Base-by-base conservation (phyloP, 768 basidiomycete species). In the Suillus bovinus region DNA sequence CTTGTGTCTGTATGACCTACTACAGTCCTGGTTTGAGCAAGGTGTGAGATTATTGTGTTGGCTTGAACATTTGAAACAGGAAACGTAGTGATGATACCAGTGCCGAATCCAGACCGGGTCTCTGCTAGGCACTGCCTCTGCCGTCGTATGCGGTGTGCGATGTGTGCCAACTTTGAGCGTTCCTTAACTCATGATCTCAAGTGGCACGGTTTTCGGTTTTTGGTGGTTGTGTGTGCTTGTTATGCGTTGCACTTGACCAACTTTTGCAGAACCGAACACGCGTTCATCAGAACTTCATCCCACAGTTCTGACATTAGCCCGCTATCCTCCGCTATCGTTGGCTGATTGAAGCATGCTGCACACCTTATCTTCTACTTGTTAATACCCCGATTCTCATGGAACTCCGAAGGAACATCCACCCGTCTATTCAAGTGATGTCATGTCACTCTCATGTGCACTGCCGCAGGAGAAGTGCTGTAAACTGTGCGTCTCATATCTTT, bases 141-240 rank as follows among this genome's bases (percentile, higher is more conserved):
- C n/a, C n/a, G n/a, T n/a, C n/a, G n/a, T n/a, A n/a, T n/a, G n/a
- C n/a, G n/a, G n/a, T n/a, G n/a, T n/a, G n/a, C n/a, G n/a, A n/a
- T n/a, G n/a, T n/a, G n/a, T n/a, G n/a, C n/a, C n/a, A n/a, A n/a
- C n/a, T n/a, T n/a, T n/a, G n/a, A n/a, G n/a, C n/a, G n/a, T n/a
- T n/a, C n/a, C n/a, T n/a, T n/a, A 57, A 61, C 41, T 57, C 60
- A 61, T 49, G 47, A 49, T 47, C 16, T 47, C 47, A 47, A n/a
- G n/a, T 47, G 47, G 34, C 55, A 42, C n/a, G 34, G 24, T 61
- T 54, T 53, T 60, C n/a, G 5, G 7, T 22, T 11, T n/a, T n/a
- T n/a, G n/a, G n/a, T n/a, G 22, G 46, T 24, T 36, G 53, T 54
- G 34, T 36, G 14, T 2, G 22, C 16, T 36, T 54, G 53, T 54